Evolutionary conservation across 2,329 filamentous ascomycete genomes (phyloP), one percentile per base, ranked within the genome.

Genomic region (Aspergillus vadensis): DNA sequence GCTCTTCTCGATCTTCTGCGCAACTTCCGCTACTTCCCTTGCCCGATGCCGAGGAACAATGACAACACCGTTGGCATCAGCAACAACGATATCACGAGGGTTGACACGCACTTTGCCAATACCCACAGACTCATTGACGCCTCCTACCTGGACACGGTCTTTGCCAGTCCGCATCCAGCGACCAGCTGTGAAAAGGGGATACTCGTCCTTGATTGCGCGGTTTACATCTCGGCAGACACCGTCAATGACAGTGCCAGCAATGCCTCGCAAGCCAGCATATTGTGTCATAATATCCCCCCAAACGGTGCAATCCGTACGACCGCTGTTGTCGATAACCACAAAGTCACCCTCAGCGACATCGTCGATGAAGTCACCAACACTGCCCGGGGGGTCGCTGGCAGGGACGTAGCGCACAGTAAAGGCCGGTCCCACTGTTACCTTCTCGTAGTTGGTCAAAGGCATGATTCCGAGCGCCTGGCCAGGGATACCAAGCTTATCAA

Each of bases 211-310:
- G 17, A 75, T 65, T 1, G 70, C 72, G 23, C 67, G 65, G 54
- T 68, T 70, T 5, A 75, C 70, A 53, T 75, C 72, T 1, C 72
- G 71, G 27, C 72, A 75, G 2, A 74, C 71, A 2, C 72, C 71
- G 39, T 74, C 72, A 5, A 75, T 74, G 5, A 74, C 72, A 1
- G 72, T 65, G n/a, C 71, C 72, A n/a, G 69, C 67, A 57, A 74
- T 68, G 5, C 66, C 69, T 44, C 69, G 66, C 2, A 73, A 32
- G 3, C 71, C 69, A 2, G 73, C 71, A 17, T 74, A 76, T 57
- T 75, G 71, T 0, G 73, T 76, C 72, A 75, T 74, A 1, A 74
- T 75, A 56, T 76, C 73, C 1, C 73, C 73, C 73, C 73, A 75
- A 4, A 75, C 70, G 2, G 74, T 76, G 15, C 74, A 76, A 32